Percentiles rank a stretch among this genome's conserved stretches.
Conservation (phyloP, 768 basidiomycete species). For the Boletus sp. region DNA sequence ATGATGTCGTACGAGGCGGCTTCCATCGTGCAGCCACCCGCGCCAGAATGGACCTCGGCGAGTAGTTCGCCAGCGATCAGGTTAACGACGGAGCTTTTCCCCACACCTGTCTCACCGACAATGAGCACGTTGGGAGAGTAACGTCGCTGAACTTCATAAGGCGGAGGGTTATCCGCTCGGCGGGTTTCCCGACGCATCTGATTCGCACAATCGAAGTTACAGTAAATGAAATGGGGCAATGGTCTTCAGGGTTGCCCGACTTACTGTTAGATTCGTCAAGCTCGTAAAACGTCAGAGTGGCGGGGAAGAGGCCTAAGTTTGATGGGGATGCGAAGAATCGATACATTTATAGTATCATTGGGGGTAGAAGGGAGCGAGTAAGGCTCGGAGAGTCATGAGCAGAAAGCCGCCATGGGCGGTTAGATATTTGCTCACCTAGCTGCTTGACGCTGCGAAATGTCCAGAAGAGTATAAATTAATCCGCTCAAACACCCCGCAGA, state of each 20-base stretch:
- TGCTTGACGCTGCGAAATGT: neutral
- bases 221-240: neutral
- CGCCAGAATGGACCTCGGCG: slow-evolving; percentile 31
- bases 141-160: slow-evolving; percentile 18
- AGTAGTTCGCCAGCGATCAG: slow-evolving; percentile 30
- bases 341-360: slow-evolving; percentile 19
- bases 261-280: slow-evolving; percentile 10
- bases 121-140: slow-evolving; percentile 37
- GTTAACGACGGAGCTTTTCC: slow-evolving; percentile 44
- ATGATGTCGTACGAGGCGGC: slow-evolving; percentile 26
- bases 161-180: slow-evolving; percentile 14
- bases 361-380: neutral
- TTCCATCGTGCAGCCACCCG: slow-evolving; percentile 37
- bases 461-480: slow-evolving; percentile 4
- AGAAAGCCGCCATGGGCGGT: slow-evolving; percentile 16
- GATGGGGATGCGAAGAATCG: neutral
- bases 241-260: neutral
- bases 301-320: neutral
- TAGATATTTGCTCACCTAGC: slow-evolving; percentile 3
- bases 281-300: slow-evolving; percentile 1
- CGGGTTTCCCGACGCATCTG: slow-evolving; percentile 14
- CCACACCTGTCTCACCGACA: slow-evolving; percentile 34
- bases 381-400: neutral
- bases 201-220: neutral
- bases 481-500: neutral